Percentiles rank a stretch among this genome's conserved stretches.
These are phyloP conservation scores for Aspergillus hiratsukae DNA, from an alignment of 2,329 filamentous ascomycete species.

Conservation along the genomic window DNA sequence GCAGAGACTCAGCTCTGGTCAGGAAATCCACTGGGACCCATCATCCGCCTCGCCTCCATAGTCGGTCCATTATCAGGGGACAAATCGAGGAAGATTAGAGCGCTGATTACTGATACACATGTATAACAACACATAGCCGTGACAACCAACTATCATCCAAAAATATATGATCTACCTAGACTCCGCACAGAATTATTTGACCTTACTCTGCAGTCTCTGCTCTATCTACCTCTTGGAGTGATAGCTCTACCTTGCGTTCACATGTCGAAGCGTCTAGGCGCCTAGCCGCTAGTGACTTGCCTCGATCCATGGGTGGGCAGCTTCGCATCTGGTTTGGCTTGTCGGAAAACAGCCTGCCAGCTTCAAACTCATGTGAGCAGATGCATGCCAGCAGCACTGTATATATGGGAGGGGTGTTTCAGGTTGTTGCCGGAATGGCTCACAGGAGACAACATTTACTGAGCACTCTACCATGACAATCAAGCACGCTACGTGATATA, in stretches of 20 bases:
- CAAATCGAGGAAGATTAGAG: not conserved
- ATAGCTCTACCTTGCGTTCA: not conserved
- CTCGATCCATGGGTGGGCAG: slow-evolving; percentile 10
- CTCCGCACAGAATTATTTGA: not conserved
- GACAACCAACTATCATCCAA: not conserved
- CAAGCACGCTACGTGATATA: not conserved
- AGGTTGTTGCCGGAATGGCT: not conserved
- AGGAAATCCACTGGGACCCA: not conserved
- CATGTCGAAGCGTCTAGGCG: slow-evolving; percentile 1
- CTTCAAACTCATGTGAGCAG: not conserved
- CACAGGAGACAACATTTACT: not conserved
- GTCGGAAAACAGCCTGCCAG: slow-evolving; percentile 1
- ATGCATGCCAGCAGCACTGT: slow-evolving; percentile 1
- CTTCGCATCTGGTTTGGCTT: slow-evolving; percentile 2
- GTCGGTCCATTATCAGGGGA: not conserved
- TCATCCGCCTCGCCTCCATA: not conserved
- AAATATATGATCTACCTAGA: not conserved
- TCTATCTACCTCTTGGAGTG: not conserved
- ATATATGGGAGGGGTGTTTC: not conserved
- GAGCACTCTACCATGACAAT: not conserved
- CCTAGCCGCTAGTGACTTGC: slow-evolving; percentile 4
- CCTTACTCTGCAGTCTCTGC: not conserved
- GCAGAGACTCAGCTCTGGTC: not conserved
- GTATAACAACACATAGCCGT: too few relatives aligned
- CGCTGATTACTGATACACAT: not conserved